A percentile compares a stretch with the other conserved stretches of the same genome.
Conservation (phyloP, 208 protist species). For the Entamoeba invadens region DNA sequence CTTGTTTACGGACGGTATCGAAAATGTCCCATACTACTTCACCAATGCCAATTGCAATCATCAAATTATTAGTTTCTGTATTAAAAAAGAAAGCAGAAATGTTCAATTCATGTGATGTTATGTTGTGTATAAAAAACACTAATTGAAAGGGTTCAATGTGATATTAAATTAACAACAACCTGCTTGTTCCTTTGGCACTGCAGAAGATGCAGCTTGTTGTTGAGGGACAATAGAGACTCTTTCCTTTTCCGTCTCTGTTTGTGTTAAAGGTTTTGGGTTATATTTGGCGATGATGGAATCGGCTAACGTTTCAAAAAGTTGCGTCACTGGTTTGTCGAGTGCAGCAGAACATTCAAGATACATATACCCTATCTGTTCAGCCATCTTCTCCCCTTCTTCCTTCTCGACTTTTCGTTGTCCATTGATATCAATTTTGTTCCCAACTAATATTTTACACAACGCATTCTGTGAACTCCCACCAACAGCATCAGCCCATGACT, state of each 20-base stretch:
- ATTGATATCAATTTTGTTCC: not conserved
- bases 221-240: not conserved
- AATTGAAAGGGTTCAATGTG: no score
- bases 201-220: no score
- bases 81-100: no score
- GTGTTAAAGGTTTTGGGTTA: not conserved
- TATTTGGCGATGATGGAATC: not conserved
- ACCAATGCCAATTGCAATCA: no score
- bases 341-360: not conserved
- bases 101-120: no score
- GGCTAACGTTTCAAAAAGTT: not conserved
- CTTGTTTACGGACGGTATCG: not conserved
- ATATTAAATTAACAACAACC: not conserved
- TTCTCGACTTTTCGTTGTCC: not conserved
- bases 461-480: not conserved
- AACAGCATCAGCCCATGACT: constrained; percentile 27
- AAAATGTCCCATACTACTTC: not conserved
- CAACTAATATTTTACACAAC: not conserved
- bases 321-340: not conserved
- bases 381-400: not conserved
- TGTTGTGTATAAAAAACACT: no score
- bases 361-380: not conserved
- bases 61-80: no score
- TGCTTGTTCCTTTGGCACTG: no score
- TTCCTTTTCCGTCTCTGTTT: not conserved